phyloP scores from a whole-genome alignment of 2,329 filamentous ascomycete species.

The Hortaea werneckii region DNA sequence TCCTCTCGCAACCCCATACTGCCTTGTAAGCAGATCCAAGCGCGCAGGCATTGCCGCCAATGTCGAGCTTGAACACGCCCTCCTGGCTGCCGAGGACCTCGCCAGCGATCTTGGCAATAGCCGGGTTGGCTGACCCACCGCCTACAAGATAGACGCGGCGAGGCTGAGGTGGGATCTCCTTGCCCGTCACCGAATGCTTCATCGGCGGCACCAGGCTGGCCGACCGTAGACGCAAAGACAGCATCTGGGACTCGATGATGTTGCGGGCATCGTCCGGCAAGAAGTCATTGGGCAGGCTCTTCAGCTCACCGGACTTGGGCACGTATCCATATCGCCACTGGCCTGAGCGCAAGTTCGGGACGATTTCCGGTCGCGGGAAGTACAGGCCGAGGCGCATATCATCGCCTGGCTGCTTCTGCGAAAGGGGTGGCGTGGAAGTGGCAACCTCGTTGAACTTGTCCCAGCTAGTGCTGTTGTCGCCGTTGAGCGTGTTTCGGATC shows the following conservation, averaged over 20 bases:
- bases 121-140: slow-evolving; percentile 79
- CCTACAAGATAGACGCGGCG: slow-evolving; percentile 89
- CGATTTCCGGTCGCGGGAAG: slow-evolving; percentile 90
- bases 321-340: slow-evolving; percentile 72
- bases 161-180: slow-evolving; percentile 65
- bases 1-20: slow-evolving; percentile 75
- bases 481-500: slow-evolving; percentile 69
- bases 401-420: slow-evolving; percentile 39
- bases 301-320: slow-evolving; percentile 37
- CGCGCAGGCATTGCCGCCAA: slow-evolving; percentile 91
- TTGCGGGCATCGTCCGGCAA: slow-evolving; percentile 60
- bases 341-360: slow-evolving; percentile 77
- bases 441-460: slow-evolving; percentile 67
- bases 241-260: slow-evolving; percentile 90
- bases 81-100: slow-evolving; percentile 82
- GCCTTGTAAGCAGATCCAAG: slow-evolving; percentile 93
- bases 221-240: slow-evolving; percentile 80
- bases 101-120: slow-evolving; percentile 75
- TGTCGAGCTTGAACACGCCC: slow-evolving; percentile 85
- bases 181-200: slow-evolving; percentile 33
- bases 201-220: slow-evolving; percentile 54
- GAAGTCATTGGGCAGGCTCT: slow-evolving; percentile 32
- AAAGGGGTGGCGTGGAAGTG: slow-evolving; percentile 58
- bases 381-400: slow-evolving; percentile 82
- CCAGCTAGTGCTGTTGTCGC: slow-evolving; percentile 51